Percentiles rank a stretch among this genome's conserved stretches.
Evolutionary conservation across 2,329 filamentous ascomycete genomes (phyloP).

Genomic region (Fusarium piperis): DNA sequence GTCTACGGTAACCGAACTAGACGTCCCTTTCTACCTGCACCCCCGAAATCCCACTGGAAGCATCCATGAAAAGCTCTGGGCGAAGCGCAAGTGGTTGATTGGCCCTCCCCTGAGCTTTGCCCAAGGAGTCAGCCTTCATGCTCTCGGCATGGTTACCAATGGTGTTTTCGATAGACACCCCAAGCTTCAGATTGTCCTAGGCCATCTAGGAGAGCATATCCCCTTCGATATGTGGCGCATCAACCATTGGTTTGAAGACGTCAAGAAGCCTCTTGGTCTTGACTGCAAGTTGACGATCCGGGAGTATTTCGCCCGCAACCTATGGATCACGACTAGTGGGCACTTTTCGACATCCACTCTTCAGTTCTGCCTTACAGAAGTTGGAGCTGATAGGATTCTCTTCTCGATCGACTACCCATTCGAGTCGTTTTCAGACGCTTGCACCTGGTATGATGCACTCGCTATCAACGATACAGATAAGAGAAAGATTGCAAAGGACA

Average conservation of each 20-base stretch:
- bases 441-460: slow-evolving; percentile 53
- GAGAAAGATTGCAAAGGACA: slow-evolving; percentile 55
- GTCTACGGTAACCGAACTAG: slow-evolving; percentile 64
- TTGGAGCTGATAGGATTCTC: slow-evolving; percentile 61
- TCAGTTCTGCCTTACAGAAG: slow-evolving; percentile 58
- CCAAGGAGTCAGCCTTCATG: slow-evolving; percentile 67
- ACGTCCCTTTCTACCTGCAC: slow-evolving; percentile 73
- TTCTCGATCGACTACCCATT: slow-evolving; percentile 65
- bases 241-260: slow-evolving; percentile 65
- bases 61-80: slow-evolving; percentile 67
- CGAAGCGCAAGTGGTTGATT: slow-evolving; percentile 66
- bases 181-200: slow-evolving; percentile 56
- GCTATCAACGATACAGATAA: slow-evolving; percentile 48
- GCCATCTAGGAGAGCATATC: slow-evolving; percentile 60
- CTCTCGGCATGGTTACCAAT: slow-evolving; percentile 61
- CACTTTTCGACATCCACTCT: slow-evolving; percentile 65
- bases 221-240: slow-evolving; percentile 61
- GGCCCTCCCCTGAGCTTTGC: slow-evolving; percentile 69
- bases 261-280: slow-evolving; percentile 61
- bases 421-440: slow-evolving; percentile 56
- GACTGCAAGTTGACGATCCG: slow-evolving; percentile 59
- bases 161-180: slow-evolving; percentile 61
- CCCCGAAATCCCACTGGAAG: slow-evolving; percentile 66
- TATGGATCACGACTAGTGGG: slow-evolving; percentile 67
- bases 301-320: slow-evolving; percentile 64